Conservation (phyloP, 495 filamentous ascomycete genomes). For the Penicillium taxi region DNA sequence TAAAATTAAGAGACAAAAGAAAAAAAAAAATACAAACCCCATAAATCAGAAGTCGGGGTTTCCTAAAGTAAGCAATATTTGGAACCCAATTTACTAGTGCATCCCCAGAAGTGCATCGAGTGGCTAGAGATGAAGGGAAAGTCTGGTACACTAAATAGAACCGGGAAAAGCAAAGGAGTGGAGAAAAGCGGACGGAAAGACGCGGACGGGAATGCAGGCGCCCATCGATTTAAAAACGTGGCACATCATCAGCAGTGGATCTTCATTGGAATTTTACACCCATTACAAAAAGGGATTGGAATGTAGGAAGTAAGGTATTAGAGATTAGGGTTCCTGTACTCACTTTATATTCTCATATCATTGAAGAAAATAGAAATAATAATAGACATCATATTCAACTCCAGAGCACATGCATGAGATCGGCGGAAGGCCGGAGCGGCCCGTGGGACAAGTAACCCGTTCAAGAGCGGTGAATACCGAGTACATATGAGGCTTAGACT, state of each 20-base stretch:
- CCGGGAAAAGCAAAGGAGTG: constrained; percentile 8
- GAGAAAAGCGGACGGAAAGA: constrained; percentile 32
- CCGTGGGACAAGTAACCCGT: constrained; percentile 36
- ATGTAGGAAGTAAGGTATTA: background rate
- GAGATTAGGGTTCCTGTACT: too few species aligned
- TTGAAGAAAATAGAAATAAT: constrained; percentile 1
- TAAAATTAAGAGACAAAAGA: constrained; percentile 4
- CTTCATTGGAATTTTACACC: too few species aligned
- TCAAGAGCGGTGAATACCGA: too few species aligned
- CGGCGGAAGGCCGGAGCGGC: constrained; percentile 41
- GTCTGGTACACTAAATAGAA: constrained; percentile 13
- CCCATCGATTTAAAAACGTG: constrained; percentile 39
- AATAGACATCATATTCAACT: background rate
- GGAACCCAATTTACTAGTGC: constrained; percentile 17
- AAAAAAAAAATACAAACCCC: constrained; percentile 6
- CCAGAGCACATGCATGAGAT: constrained; percentile 36
- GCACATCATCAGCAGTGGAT: too few species aligned
- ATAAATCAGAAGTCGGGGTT: constrained; percentile 12
- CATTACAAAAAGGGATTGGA: background rate
- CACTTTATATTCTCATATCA: background rate
- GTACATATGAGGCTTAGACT: too few species aligned
- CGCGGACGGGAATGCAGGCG: constrained; percentile 36
- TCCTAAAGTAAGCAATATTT: constrained; percentile 13
- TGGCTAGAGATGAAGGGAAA: constrained; percentile 19
- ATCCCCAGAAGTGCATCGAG: constrained; percentile 21